Conservation (phyloP, 345 rosid genomes). For the Hibiscus mutabilis region DNA sequence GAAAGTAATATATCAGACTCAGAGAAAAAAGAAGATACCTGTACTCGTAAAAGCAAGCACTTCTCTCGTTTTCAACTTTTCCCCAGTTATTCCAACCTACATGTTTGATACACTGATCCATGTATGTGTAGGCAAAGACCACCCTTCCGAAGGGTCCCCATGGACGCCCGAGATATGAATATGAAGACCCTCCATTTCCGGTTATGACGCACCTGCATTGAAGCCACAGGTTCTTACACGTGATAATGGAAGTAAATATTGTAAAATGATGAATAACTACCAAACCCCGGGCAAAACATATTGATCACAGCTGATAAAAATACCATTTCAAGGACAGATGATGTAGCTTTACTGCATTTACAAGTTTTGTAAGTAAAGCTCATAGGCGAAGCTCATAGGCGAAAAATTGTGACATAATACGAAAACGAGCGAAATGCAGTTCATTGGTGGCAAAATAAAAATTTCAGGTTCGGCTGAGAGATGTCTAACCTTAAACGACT, state of each 20-base stretch:
- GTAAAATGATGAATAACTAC: neutral
- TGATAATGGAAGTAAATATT: no score
- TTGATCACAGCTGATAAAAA: neutral
- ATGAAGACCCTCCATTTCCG: conserved; percentile 65
- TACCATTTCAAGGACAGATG: neutral
- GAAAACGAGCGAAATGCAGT: neutral
- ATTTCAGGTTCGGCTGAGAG: neutral
- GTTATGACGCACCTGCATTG: conserved; percentile 79
- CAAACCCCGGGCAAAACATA: neutral
- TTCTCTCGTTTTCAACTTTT: conserved; percentile 84
- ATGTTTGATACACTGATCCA: conserved; percentile 69
- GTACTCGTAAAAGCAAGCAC: conserved; percentile 92
- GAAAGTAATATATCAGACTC: neutral
- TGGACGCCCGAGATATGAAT: conserved; percentile 74
- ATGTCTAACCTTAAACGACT: neutral
- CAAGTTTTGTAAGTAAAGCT: no score
- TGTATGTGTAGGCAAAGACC: conserved; percentile 67
- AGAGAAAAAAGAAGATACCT: conserved; percentile 33
- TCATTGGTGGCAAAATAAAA: neutral
- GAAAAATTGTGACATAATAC: neutral
- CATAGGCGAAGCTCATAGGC: neutral
- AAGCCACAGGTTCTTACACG: neutral
- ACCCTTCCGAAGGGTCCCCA: conserved; percentile 98
- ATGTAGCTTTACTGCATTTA: neutral
- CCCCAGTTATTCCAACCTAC: conserved; percentile 94